These are phyloP conservation scores for Leishmania tarentolae DNA, from an alignment of 208 protist species.

Conservation along the genomic window DNA sequence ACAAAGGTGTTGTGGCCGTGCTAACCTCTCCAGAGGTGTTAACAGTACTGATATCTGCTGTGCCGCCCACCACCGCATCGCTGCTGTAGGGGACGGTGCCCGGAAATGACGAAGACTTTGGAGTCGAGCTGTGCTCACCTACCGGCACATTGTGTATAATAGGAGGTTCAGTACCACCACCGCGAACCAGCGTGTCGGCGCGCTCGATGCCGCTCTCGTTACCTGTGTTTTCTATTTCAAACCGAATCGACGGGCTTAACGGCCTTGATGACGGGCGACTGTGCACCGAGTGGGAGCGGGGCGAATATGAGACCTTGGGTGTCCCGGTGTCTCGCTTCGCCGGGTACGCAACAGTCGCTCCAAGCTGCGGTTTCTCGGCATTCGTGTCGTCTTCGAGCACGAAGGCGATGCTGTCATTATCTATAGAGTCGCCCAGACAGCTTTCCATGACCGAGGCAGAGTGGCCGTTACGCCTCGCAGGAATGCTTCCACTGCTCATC, in stretches of 20 bases:
- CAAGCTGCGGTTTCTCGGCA: not conserved
- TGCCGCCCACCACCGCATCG: not conserved
- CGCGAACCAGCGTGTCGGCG: not conserved
- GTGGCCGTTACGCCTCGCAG: not conserved
- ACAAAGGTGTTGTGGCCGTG: not conserved
- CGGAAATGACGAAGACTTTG: slow-evolving; percentile 4
- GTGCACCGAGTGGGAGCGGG: slow-evolving; percentile 12
- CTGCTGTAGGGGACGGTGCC: not conserved
- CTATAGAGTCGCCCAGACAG: slow-evolving; percentile 7
- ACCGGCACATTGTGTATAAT: not conserved
- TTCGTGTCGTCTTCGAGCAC: slow-evolving; percentile 33
- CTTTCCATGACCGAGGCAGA: slow-evolving; percentile 2
- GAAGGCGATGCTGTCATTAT: slow-evolving; percentile 58
- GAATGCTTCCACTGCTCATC: not conserved
- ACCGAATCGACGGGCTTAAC: slow-evolving; percentile 21
- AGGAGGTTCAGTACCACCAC: not conserved
- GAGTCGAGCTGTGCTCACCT: not conserved
- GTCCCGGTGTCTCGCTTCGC: slow-evolving; percentile 1
- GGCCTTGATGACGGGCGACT: slow-evolving; percentile 4
- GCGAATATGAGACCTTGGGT: not conserved
- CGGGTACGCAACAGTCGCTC: not conserved
- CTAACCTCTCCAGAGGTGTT: not conserved
- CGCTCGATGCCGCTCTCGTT: not conserved
- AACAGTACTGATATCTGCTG: not conserved
- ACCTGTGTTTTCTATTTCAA: slow-evolving; percentile 13